Evolutionary conservation across 1,284 basidiomycete species (phyloP).

Genomic region (Ustilago sp.): DNA sequence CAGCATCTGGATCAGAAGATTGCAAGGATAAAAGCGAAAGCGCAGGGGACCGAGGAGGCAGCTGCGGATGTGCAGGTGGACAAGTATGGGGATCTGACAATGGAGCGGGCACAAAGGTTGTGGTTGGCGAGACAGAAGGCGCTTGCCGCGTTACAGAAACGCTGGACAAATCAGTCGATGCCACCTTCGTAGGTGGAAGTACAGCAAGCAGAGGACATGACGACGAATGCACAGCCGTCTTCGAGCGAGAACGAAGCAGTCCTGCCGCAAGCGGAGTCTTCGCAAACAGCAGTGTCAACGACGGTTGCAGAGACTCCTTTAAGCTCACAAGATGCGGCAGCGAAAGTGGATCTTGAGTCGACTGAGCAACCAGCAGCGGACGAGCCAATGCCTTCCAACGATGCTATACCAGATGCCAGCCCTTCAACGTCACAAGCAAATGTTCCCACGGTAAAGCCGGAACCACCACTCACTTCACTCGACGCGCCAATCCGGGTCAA

Average conservation of each 20-base stretch:
- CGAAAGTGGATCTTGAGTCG: neutral
- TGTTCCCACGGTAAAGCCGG: conserved; percentile 9
- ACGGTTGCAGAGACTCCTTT: neutral
- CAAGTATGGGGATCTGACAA: conserved; percentile 48
- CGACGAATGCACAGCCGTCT: neutral
- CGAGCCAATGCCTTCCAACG: neutral
- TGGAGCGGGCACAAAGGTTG: conserved; percentile 50
- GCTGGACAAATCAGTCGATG: neutral
- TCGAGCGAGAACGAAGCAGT: neutral
- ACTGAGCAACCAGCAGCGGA: neutral
- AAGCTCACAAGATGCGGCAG: neutral
- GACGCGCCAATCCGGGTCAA: conserved; percentile 16
- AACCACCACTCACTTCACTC: conserved; percentile 7
- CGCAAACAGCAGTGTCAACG: neutral
- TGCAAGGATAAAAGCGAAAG: neutral
- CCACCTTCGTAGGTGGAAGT: neutral
- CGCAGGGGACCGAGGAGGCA: neutral
- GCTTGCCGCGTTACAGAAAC: conserved; percentile 46
- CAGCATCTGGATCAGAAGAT: conserved; percentile 51
- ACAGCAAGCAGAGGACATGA: neutral
- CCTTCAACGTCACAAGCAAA: neutral
- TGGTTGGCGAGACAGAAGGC: conserved; percentile 51
- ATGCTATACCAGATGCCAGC: neutral
- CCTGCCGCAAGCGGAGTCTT: neutral
- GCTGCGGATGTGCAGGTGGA: conserved; percentile 1